Evolutionary conservation across 495 filamentous ascomycete species (phyloP).

Genomic region (Pyronema omphalodes): DNA sequence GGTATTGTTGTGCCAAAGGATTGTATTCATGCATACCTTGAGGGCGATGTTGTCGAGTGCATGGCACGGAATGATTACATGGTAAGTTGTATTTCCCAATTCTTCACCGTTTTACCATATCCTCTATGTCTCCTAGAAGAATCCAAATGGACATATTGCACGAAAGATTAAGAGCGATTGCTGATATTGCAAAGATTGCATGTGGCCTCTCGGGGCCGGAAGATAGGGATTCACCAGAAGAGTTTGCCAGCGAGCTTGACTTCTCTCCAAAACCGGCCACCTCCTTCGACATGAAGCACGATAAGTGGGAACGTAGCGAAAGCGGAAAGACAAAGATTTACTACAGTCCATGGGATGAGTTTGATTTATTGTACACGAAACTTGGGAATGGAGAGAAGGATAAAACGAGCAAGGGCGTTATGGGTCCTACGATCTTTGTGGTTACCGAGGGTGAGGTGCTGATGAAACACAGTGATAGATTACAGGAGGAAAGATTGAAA

Average conservation of each 20-base stretch:
- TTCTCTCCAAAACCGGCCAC: constrained; percentile 1
- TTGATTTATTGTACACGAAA: constrained; percentile 8
- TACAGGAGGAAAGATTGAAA: constrained; percentile 4
- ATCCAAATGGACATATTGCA: no score
- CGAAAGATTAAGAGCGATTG: no score
- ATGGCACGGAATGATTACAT: constrained; percentile 75
- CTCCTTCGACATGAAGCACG: constrained; percentile 8
- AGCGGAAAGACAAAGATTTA: constrained; percentile 10
- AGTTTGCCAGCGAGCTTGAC: constrained; percentile 8
- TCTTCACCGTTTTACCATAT: neutral
- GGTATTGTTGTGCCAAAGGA: constrained; percentile 60
- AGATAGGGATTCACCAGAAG: constrained; percentile 1
- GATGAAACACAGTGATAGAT: constrained; percentile 2
- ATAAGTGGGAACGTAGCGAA: constrained; percentile 2
- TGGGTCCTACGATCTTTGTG: constrained; percentile 12
- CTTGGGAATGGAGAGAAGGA: constrained; percentile 8
- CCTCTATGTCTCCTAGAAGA: neutral
- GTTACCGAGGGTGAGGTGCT: constrained; percentile 5
- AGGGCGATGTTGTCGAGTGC: constrained; percentile 67
- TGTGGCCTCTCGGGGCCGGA: constrained; percentile 6
- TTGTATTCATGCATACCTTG: constrained; percentile 60
- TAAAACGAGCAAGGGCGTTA: constrained; percentile 1
- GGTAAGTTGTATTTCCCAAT: neutral
- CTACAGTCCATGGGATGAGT: constrained; percentile 10
- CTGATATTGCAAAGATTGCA: constrained; percentile 5